phyloP scores from a whole-genome alignment of 805 yeast genomes.

The Kazachstania martiniae region DNA sequence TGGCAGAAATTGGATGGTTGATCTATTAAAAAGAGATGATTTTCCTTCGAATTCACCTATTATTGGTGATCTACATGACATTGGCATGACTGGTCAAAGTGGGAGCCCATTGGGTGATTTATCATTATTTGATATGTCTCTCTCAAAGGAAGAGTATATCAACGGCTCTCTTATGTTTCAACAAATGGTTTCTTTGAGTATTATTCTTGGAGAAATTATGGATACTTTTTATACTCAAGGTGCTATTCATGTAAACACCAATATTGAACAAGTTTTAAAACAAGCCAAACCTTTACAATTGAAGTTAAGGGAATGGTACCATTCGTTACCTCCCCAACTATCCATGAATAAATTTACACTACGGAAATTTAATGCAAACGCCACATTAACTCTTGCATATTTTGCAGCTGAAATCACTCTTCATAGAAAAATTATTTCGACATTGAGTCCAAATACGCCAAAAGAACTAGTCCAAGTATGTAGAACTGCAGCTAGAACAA shows the following conservation, averaged over 20 bases:
- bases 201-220: constrained; percentile 60
- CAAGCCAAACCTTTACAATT: constrained; percentile 76
- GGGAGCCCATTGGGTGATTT: constrained; percentile 5
- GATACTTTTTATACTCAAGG: constrained; percentile 61
- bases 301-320: constrained; percentile 66
- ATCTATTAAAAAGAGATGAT: constrained; percentile 54
- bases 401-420: constrained; percentile 83
- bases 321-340: constrained; percentile 50
- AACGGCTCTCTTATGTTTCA: constrained; percentile 61
- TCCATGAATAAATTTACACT: constrained; percentile 54
- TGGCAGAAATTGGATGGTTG: constrained; percentile 72
- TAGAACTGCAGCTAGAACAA: constrained; percentile 72
- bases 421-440: constrained; percentile 64
- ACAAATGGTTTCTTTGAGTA: constrained; percentile 54
- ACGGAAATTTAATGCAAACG: constrained; percentile 59
- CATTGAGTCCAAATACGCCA: constrained; percentile 36
- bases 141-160: constrained; percentile 44
- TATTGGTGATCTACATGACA: constrained; percentile 6
- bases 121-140: constrained; percentile 20
- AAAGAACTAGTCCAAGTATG: constrained; percentile 55
- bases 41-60: constrained; percentile 56
- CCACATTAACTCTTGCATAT: constrained; percentile 72
- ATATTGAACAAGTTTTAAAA: constrained; percentile 58
- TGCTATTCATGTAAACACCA: constrained; percentile 44
- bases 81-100: neutral